Conservation (phyloP, 2,329 filamentous ascomycete species). For the Pyricularia sp. region DNA sequence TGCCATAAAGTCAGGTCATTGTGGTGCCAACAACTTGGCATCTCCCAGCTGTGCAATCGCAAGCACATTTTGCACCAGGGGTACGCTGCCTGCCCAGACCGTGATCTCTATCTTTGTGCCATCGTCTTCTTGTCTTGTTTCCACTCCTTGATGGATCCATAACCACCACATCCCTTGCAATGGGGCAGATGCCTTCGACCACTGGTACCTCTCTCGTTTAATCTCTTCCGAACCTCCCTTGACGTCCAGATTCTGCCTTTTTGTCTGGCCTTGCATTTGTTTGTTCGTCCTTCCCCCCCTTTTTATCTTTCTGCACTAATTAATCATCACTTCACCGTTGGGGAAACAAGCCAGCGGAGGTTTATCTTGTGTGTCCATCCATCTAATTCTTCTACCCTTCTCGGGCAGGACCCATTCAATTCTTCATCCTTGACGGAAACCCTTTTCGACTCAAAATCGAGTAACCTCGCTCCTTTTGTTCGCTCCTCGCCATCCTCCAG, state of each 20-base stretch:
- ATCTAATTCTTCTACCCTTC: constrained; percentile 12
- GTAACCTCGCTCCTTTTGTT: not conserved
- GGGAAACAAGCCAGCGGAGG: not conserved
- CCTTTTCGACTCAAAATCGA: not conserved
- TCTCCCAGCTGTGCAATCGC: not conserved
- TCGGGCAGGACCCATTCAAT: constrained; percentile 19
- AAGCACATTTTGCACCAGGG: not conserved
- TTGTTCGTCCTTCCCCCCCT: not conserved
- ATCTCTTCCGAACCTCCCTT: not conserved
- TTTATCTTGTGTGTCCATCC: not conserved
- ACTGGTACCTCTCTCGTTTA: not conserved
- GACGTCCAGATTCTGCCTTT: not conserved
- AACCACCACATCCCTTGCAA: not conserved
- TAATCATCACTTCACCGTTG: not conserved
- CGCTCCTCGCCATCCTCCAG: not conserved
- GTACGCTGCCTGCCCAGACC: not conserved
- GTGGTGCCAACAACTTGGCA: not conserved
- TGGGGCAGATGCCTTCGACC: not conserved
- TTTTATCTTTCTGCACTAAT: not conserved
- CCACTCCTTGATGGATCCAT: not conserved
- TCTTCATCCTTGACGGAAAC: constrained; percentile 3
- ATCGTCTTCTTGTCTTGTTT: not conserved
- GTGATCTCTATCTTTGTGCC: not conserved
- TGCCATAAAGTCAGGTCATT: not conserved
- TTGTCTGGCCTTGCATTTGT: not conserved